phyloP scores from a whole-genome alignment of 495 filamentous ascomycete genomes.

The Podospora anserina region DNA sequence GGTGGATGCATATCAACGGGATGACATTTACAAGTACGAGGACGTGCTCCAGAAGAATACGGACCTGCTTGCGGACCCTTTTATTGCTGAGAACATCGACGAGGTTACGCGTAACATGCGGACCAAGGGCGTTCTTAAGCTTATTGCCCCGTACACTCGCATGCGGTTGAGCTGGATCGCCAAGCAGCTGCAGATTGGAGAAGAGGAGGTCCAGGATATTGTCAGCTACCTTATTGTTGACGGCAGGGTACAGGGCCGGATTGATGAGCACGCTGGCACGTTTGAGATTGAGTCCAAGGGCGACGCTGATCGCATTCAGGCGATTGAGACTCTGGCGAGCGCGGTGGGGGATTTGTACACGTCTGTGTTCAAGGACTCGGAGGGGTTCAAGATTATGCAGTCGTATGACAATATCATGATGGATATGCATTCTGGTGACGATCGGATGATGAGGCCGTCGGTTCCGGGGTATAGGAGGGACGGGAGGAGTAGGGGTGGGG shows the following conservation, averaged over 20 bases:
- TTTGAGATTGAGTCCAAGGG: slow-evolving; percentile 73
- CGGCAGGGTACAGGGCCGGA: slow-evolving; percentile 77
- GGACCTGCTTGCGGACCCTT: slow-evolving; percentile 85
- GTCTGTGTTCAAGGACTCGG: slow-evolving; percentile 65
- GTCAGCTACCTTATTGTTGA: slow-evolving; percentile 89
- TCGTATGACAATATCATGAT: background rate
- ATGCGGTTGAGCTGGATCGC: slow-evolving; percentile 86
- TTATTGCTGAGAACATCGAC: slow-evolving; percentile 98
- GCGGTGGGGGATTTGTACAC: slow-evolving; percentile 64
- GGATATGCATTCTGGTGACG: background rate
- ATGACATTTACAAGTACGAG: slow-evolving; percentile 92
- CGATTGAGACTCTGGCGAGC: slow-evolving; percentile 69
- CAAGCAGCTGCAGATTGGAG: slow-evolving; percentile 76
- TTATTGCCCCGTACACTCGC: slow-evolving; percentile 91
- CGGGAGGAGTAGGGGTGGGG: background rate
- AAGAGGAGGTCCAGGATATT: slow-evolving; percentile 87
- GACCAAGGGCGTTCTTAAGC: slow-evolving; percentile 87
- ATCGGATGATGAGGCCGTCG: background rate
- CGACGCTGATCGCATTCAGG: slow-evolving; percentile 69
- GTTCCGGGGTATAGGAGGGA: background rate
- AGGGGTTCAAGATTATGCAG: slow-evolving; percentile 54
- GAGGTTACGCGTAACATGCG: slow-evolving; percentile 98
- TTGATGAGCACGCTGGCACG: slow-evolving; percentile 81
- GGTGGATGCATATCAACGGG: slow-evolving; percentile 92
- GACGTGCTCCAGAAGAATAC: slow-evolving; percentile 80